Conservation (phyloP, 1,284 basidiomycete genomes). For the Rhodotorula sp. region DNA sequence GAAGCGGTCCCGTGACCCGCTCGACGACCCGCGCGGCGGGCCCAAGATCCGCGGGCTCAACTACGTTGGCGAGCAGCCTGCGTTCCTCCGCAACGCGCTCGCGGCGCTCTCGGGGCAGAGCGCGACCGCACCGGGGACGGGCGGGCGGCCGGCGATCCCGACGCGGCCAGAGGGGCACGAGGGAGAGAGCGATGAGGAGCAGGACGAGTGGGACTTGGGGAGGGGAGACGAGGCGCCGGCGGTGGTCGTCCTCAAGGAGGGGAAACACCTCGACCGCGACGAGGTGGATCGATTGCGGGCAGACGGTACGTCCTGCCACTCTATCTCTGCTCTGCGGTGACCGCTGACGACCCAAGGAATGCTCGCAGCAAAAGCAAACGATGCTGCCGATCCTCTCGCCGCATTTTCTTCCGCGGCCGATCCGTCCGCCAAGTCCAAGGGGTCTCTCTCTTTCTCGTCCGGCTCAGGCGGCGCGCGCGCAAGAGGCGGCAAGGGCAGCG, state of each 20-base stretch:
- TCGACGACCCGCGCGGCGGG: conserved; percentile 15
- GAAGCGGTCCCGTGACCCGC: conserved; percentile 21
- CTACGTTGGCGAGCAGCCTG: conserved; percentile 25
- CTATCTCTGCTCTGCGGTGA: no score
- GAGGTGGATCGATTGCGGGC: conserved; percentile 34
- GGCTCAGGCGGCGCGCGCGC: background rate
- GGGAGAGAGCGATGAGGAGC: conserved; percentile 1
- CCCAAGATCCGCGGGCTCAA: conserved; percentile 27
- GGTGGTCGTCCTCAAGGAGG: conserved; percentile 39
- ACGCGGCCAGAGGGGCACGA: conserved; percentile 16
- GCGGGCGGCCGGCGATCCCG: conserved; percentile 29
- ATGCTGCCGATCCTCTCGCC: conserved; percentile 9
- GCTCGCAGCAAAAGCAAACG: conserved; percentile 16
- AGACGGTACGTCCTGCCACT: conserved; percentile 16
- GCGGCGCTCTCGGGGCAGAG: conserved; percentile 23
- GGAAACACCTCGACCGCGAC: conserved; percentile 32
- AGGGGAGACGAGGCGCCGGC: conserved; percentile 35
- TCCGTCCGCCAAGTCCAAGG: background rate
- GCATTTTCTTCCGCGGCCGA: conserved; percentile 7
- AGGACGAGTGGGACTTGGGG: conserved; percentile 36
- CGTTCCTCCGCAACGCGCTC: conserved; percentile 32
- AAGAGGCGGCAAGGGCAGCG: conserved; percentile 4
- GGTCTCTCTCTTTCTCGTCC: conserved; percentile 30
- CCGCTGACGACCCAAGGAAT: no score
- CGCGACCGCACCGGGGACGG: background rate